Evolutionary conservation across 2,329 filamentous ascomycete genomes (phyloP).

Genomic region (Lasiodiplodia theobromae): DNA sequence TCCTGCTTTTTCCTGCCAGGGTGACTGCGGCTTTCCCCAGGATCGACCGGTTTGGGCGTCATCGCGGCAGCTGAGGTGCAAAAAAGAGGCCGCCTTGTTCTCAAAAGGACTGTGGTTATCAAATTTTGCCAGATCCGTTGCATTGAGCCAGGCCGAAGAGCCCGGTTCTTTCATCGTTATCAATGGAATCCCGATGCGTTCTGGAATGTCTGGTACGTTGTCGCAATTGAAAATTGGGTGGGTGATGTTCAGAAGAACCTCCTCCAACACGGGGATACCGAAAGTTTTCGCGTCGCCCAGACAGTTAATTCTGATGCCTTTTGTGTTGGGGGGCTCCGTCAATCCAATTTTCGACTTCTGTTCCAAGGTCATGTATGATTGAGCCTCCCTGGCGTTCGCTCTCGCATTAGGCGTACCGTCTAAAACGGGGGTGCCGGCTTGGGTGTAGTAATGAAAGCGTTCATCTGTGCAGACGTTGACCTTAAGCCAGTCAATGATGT

Average conservation of each 20-base stretch:
- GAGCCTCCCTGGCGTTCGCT: not conserved
- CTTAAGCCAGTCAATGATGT: not conserved
- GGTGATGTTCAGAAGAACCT: not conserved
- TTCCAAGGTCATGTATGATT: not conserved
- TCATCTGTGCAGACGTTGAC: not conserved
- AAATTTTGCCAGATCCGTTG: not conserved
- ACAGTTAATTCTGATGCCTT: constrained; percentile 2
- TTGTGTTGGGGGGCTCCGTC: not conserved
- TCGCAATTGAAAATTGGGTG: not conserved
- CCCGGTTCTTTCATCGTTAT: not conserved
- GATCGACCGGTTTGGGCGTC: not conserved
- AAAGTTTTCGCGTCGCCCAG: not conserved
- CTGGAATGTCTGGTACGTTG: not conserved
- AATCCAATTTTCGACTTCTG: not conserved
- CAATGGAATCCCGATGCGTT: not conserved
- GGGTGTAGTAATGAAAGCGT: not conserved
- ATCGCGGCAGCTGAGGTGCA: not conserved
- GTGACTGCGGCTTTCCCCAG: not conserved
- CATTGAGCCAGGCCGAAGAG: not conserved
- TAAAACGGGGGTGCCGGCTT: not conserved
- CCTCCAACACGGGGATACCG: not conserved
- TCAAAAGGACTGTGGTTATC: not conserved
- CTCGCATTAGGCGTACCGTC: not conserved
- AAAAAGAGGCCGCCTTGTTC: not conserved
- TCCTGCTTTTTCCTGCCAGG: not conserved